Evolutionary conservation across 2,329 filamentous ascomycete genomes (phyloP), one percentile per base, ranked within the genome.

Genomic region (Neopestalotiopsis clavispora): DNA sequence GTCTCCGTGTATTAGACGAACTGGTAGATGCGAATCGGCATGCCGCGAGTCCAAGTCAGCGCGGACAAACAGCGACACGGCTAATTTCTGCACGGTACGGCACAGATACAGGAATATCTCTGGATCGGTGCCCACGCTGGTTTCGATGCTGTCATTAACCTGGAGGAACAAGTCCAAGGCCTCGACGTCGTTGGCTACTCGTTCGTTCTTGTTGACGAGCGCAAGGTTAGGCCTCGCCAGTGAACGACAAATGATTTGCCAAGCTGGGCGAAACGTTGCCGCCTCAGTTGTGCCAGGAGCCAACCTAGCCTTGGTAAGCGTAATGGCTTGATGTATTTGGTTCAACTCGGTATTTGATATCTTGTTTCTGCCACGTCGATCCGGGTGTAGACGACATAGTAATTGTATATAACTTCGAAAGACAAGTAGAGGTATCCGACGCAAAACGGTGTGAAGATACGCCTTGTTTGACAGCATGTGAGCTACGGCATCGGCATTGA

Each of bases 331-430:
- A 20, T 74, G 77, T 58, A 81, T 75, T 13, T 58, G 72, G 4
- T 62, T 56, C 13, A 77, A 72, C 40, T 75, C 72, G 42, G 75
- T 42, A 13, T 66, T 5, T 6, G 61, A n/a, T 68, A 78, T 32
- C 59, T 71, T 65, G 42, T 76, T 69, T 57, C 59, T n/a, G 32
- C 63, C 66, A 62, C 69, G 68, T 49, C 72, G 71, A 67, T 73
- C 40, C 20, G 80, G 78, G 57, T 83, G 79, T 59, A 83, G 79
- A 32, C 81, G 78, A 71, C 84, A 85, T n/a, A 88, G 78, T n/a
- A 87, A 76, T 23, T 74, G 67, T 28, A 91, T 80, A 73, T 87
- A 90, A 3, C 87, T 84, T 6, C 79, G 78, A 68, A 91, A 84
- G 1, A 85, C 70, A 3, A 69, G 30, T 4, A 78, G 69, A 1